A percentile compares a stretch with the other conserved stretches of the same genome.
Conservation (phyloP, 179 eudicot species). For the Beta macrorhiza region DNA sequence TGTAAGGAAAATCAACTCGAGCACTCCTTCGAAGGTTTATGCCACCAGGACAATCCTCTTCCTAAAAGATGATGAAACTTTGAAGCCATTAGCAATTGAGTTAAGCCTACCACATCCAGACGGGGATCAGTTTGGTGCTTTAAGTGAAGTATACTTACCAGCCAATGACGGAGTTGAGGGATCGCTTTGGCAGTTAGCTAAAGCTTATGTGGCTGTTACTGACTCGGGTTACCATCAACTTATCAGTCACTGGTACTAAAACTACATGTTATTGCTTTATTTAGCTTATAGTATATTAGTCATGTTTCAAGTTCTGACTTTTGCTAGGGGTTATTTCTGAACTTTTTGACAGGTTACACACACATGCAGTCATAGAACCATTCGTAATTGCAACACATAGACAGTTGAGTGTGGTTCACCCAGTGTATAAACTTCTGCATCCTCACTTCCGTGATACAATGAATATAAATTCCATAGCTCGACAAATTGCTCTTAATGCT, state of each 20-base stretch:
- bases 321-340: background rate
- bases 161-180: slow-evolving; percentile 48
- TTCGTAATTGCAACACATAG: slow-evolving; percentile 46
- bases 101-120: slow-evolving; percentile 59
- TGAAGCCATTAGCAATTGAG: slow-evolving; percentile 75
- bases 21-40: slow-evolving; percentile 52
- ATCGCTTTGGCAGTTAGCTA: slow-evolving; percentile 67
- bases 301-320: background rate
- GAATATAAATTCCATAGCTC: slow-evolving; percentile 45
- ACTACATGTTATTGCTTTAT: background rate
- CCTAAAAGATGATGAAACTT: slow-evolving; percentile 54
- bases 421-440: slow-evolving; percentile 40
- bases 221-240: slow-evolving; percentile 75
- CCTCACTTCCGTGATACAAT: slow-evolving; percentile 51
- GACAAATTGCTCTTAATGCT: slow-evolving; percentile 37
- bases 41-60: slow-evolving; percentile 70
- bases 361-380: slow-evolving; percentile 50
- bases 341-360: slow-evolving; percentile 35
- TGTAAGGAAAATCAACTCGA: slow-evolving; percentile 50
- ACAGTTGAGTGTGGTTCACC: slow-evolving; percentile 47
- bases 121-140: slow-evolving; percentile 46
- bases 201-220: slow-evolving; percentile 66
- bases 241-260: slow-evolving; percentile 64
- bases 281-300: background rate
- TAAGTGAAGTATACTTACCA: slow-evolving; percentile 57